phyloP scores from a whole-genome alignment of 768 basidiomycete species.

The Chiua virens region DNA sequence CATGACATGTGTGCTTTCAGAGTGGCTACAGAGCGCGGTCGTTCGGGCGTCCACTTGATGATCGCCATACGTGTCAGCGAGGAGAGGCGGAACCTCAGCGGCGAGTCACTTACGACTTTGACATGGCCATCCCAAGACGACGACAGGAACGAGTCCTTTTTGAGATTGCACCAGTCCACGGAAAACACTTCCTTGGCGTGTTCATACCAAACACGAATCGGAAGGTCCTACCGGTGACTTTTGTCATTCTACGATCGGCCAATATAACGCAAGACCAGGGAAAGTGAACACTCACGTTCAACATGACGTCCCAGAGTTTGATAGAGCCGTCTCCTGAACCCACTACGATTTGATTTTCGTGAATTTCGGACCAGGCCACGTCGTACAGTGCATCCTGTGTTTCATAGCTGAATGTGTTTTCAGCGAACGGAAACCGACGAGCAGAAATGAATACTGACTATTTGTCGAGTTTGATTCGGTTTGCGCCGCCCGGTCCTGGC shows the following conservation, averaged over 20 bases:
- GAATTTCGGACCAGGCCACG: conserved; percentile 91
- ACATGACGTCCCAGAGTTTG: conserved; percentile 85
- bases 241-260: conserved; percentile 31
- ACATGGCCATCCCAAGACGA: conserved; percentile 91
- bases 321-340: conserved; percentile 90
- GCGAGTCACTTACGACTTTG: conserved; percentile 67
- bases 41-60: conserved; percentile 82
- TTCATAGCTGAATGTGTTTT: conserved; percentile 61
- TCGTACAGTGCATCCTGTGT: conserved; percentile 90
- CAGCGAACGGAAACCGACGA: conserved; percentile 3
- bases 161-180: conserved; percentile 93
- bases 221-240: conserved; percentile 63
- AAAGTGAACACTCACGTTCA: conserved; percentile 60
- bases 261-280: neutral
- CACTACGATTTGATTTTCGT: conserved; percentile 91
- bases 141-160: conserved; percentile 84
- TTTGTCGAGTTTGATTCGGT: conserved; percentile 59
- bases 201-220: conserved; percentile 92
- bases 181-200: conserved; percentile 91
- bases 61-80: neutral
- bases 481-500: conserved; percentile 45
- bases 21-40: conserved; percentile 74
- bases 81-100: neutral
- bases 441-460: conserved; percentile 47
- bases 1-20: conserved; percentile 82